A percentile compares a stretch with the other conserved stretches of the same genome.
These are phyloP conservation scores for Chalciporus sp. DNA, from an alignment of 1,284 basidiomycete species.

Conservation along the genomic window DNA sequence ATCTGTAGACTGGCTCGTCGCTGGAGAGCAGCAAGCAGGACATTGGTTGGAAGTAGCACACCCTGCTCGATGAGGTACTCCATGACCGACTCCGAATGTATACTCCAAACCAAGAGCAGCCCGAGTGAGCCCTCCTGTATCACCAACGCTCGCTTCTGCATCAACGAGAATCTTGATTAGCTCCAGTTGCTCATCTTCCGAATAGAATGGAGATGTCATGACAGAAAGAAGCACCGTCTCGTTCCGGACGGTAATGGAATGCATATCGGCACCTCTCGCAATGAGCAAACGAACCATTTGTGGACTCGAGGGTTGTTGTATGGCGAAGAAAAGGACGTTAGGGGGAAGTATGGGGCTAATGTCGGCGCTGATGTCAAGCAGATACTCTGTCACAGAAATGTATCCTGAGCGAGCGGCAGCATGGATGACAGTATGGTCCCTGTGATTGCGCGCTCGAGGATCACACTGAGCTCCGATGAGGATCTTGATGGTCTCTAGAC, in stretches of 20 bases:
- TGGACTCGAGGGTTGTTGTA: background rate
- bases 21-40: too few relatives aligned
- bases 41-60: too few relatives aligned
- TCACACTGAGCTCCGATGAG: slow-evolving; percentile 6
- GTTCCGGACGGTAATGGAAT: background rate
- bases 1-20: too few relatives aligned
- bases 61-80: too few relatives aligned
- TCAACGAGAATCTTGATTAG: background rate
- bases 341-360: background rate
- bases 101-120: too few relatives aligned
- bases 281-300: background rate
- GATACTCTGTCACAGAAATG: background rate
- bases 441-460: background rate
- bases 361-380: background rate
- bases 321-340: background rate
- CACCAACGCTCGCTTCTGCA: background rate
- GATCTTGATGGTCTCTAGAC: background rate
- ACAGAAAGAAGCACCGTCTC: slow-evolving; percentile 9
- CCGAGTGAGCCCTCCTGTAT: too few relatives aligned
- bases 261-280: background rate
- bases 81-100: too few relatives aligned
- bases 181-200: background rate
- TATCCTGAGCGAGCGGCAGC: background rate
- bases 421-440: background rate
- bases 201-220: rapidly evolving